Evolutionary conservation across 345 rosid species (phyloP).

Genomic region (Corchorus olitorius): DNA sequence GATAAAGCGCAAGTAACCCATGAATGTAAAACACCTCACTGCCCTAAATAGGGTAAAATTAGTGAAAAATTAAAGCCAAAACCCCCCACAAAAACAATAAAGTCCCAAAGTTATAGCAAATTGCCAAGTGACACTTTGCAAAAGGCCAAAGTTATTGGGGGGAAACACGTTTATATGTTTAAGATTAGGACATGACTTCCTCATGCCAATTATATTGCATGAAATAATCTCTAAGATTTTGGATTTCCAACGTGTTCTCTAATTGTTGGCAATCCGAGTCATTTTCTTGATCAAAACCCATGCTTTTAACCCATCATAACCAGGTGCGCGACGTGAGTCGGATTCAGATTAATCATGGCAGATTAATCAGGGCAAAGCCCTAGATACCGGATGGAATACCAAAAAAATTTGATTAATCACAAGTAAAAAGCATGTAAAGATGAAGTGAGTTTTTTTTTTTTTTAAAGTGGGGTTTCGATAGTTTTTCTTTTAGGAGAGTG

Average conservation of each 20-base stretch:
- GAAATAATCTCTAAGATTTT: too few relatives aligned
- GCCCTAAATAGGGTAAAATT: neutral
- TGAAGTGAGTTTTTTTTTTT: neutral
- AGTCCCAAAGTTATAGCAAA: neutral
- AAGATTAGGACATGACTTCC: conserved; percentile 13
- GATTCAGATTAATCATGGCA: too few relatives aligned
- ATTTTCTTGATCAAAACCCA: too few relatives aligned
- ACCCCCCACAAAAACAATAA: neutral
- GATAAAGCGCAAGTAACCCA: neutral
- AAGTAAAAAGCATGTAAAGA: too few relatives aligned
- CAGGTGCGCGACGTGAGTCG: too few relatives aligned
- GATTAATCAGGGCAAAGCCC: too few relatives aligned
- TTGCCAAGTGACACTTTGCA: too few relatives aligned
- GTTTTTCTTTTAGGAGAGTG: neutral
- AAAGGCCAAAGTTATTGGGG: conserved; percentile 23
- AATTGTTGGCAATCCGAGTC: neutral
- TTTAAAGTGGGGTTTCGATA: neutral
- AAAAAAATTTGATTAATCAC: too few relatives aligned
- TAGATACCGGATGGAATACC: too few relatives aligned
- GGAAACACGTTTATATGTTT: too few relatives aligned
- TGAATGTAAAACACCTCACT: conserved; percentile 21
- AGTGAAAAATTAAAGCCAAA: conserved; percentile 15
- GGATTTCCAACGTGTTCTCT: too few relatives aligned
- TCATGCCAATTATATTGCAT: neutral
- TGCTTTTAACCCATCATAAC: too few relatives aligned